Conservation (phyloP, 2,329 filamentous ascomycete genomes). For the Cladorrhinum sp. region DNA sequence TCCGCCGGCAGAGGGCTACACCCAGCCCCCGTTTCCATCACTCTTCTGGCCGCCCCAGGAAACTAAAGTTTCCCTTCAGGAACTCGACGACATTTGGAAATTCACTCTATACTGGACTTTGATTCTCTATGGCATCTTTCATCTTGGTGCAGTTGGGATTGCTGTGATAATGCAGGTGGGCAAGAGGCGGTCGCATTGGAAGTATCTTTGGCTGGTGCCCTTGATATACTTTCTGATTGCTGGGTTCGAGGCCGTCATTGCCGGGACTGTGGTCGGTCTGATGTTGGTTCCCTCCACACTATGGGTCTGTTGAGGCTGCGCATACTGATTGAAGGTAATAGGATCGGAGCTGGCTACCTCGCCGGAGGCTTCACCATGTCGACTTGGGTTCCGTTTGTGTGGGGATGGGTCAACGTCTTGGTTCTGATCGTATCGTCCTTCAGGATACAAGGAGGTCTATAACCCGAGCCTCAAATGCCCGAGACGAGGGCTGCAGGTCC, state of each 20-base stretch:
- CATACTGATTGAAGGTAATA: constrained; percentile 33
- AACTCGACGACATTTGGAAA: constrained; percentile 74
- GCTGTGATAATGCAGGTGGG: constrained; percentile 69
- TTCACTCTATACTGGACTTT: constrained; percentile 87
- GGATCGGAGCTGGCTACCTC: constrained; percentile 75
- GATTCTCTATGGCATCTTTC: constrained; percentile 72
- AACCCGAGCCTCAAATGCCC: not conserved
- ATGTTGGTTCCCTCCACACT: constrained; percentile 58
- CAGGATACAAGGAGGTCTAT: constrained; percentile 86
- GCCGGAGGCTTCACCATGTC: constrained; percentile 86
- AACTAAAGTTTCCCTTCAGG: constrained; percentile 61
- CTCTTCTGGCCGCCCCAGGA: constrained; percentile 69
- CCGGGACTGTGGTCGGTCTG: constrained; percentile 76
- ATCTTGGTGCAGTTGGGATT: constrained; percentile 67
- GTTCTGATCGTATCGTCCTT: constrained; percentile 84
- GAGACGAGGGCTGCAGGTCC: not conserved
- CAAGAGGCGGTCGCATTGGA: constrained; percentile 53
- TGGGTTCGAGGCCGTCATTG: constrained; percentile 71
- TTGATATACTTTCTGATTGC: constrained; percentile 68
- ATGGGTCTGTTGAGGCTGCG: not conserved
- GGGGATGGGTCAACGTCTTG: constrained; percentile 80
- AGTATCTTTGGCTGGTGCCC: constrained; percentile 68
- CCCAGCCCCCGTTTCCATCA: constrained; percentile 71
- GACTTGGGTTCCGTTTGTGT: constrained; percentile 88
- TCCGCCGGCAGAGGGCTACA: constrained; percentile 51